Percentiles rank a stretch among this genome's conserved stretches.
Conservation (phyloP, 345 rosid genomes). For the Arabidopsis suecica region DNA sequence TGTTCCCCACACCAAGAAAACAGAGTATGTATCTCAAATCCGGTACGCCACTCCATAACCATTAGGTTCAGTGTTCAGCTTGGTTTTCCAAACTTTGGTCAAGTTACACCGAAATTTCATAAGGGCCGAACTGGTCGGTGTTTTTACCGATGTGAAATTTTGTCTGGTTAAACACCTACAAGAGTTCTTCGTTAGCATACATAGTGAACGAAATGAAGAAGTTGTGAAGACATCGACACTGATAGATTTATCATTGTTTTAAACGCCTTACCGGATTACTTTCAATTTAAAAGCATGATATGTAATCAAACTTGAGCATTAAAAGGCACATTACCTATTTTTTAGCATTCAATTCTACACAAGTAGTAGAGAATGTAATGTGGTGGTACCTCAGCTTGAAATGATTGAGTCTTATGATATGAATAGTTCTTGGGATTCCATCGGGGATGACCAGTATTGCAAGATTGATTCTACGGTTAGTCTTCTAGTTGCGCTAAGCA, state of each 20-base stretch:
- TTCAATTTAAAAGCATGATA: background rate
- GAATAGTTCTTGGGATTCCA: constrained; percentile 72
- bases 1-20: background rate
- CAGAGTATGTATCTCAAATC: background rate
- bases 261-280: background rate
- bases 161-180: background rate
- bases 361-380: background rate
- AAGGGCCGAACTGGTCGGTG: background rate
- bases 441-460: constrained; percentile 84
- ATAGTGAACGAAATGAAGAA: background rate
- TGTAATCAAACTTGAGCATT: background rate
- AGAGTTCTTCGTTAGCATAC: background rate
- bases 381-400: constrained; percentile 16
- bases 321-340: background rate
- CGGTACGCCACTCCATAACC: background rate
- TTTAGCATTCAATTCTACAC: background rate
- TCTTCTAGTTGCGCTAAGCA: constrained; percentile 92
- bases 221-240: background rate
- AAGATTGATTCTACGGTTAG: constrained; percentile 78
- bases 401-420: constrained; percentile 16
- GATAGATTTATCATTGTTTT: background rate
- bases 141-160: background rate
- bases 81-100: background rate
- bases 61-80: background rate
- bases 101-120: background rate